Conservation (phyloP, 192 early-diverging fungal genomes). For the Anaeromyces robustus region DNA sequence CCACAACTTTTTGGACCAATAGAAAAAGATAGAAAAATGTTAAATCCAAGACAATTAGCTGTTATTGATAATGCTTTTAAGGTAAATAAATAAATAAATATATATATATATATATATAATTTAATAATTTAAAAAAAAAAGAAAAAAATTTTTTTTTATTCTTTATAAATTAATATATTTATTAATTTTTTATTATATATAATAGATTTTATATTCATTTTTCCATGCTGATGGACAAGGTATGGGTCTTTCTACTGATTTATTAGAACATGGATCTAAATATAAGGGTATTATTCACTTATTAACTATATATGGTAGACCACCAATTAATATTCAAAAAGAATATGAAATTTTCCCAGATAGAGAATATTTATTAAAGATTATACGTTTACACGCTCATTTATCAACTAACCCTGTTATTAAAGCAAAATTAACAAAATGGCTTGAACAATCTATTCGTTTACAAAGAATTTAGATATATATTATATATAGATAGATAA, state of each 20-base stretch:
- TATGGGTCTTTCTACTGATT: conserved; percentile 14
- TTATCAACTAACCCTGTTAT: not conserved
- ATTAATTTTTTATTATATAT: too few relatives aligned
- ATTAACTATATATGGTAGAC: not conserved
- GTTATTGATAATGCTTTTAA: conserved; percentile 15
- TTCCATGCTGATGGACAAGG: conserved; percentile 32
- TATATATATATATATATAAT: not conserved
- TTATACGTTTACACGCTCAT: not conserved
- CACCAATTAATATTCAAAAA: not conserved
- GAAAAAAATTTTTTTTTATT: too few relatives aligned
- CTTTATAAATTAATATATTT: not conserved
- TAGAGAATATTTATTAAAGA: not conserved
- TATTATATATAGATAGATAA: too few relatives aligned
- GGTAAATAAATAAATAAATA: not conserved
- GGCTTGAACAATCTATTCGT: not conserved
- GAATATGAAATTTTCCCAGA: not conserved
- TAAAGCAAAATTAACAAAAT: not conserved
- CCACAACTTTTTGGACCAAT: conserved; percentile 42
- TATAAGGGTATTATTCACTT: not conserved
- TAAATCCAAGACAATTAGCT: conserved; percentile 27
- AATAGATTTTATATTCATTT: conserved; percentile 21
- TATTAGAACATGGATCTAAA: not conserved
- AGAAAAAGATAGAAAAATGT: conserved; percentile 18
- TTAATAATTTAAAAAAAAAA: not conserved
- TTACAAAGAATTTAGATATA: not conserved